These are phyloP conservation scores for Silene noctiflora DNA, from an alignment of 179 eudicot species.

Conservation along the genomic window DNA sequence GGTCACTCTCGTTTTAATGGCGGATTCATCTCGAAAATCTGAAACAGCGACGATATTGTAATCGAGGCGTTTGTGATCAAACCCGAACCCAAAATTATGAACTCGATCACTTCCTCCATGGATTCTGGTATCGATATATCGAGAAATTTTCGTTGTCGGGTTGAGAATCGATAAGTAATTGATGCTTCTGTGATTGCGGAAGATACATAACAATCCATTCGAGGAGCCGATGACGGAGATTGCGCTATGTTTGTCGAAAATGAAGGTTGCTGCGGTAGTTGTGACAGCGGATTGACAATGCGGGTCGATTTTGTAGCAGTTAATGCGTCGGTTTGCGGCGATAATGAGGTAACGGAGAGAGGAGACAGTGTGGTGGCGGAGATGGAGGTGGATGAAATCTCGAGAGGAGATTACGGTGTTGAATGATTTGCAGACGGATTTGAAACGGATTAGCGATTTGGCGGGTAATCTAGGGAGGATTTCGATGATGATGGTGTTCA, in stretches of 20 bases:
- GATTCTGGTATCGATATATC: neutral
- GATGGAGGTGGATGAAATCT: neutral
- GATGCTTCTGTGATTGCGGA: neutral
- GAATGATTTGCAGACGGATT: constrained; percentile 14
- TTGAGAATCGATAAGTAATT: neutral
- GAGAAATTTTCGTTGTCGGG: neutral
- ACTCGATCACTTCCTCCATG: neutral
- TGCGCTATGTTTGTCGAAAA: neutral
- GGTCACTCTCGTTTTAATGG: neutral
- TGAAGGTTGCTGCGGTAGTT: neutral
- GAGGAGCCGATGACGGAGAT: constrained; percentile 4
- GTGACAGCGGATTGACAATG: neutral
- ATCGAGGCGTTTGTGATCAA: neutral
- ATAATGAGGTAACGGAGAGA: neutral
- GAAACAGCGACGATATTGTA: neutral
- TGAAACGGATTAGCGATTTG: constrained; percentile 16
- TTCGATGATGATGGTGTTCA: neutral
- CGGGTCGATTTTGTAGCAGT: constrained; percentile 1
- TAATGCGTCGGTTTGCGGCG: neutral
- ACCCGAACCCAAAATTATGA: neutral
- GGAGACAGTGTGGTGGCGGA: neutral
- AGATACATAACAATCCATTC: neutral
- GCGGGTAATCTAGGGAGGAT: constrained; percentile 12
- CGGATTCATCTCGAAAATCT: neutral
- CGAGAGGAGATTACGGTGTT: neutral